Percentiles rank a stretch among this genome's conserved stretches.
Evolutionary conservation across 148 eudicot species (phyloP).

Genomic region (Dianthus caryophyllus): DNA sequence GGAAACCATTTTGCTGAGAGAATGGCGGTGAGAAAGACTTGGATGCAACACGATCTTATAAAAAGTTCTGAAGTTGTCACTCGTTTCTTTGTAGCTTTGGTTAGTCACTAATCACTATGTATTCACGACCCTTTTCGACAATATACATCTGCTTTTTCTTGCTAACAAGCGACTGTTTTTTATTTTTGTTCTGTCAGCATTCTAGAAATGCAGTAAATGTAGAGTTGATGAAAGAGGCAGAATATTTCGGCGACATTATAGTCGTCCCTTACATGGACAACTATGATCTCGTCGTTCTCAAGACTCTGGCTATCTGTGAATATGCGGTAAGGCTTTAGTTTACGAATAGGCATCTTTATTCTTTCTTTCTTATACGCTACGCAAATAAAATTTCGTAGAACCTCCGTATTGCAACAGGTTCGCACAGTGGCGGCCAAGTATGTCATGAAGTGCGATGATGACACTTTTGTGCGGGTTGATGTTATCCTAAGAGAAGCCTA

Average conservation of each 20-base stretch:
- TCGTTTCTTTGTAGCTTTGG: conserved; percentile 91
- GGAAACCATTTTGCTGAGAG: conserved; percentile 94
- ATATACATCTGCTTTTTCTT: background rate
- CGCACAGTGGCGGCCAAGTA: conserved; percentile 69
- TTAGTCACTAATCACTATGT: conserved; percentile 36
- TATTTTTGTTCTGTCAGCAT: conserved; percentile 38
- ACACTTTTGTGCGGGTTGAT: conserved; percentile 83
- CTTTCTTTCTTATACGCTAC: background rate
- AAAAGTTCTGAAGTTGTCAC: conserved; percentile 67
- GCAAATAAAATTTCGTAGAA: background rate
- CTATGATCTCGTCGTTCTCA: conserved; percentile 83
- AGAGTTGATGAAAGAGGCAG: conserved; percentile 82
- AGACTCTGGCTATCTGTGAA: conserved; percentile 88
- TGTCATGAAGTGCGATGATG: conserved; percentile 96
- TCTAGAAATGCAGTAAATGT: conserved; percentile 65
- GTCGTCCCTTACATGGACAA: conserved; percentile 85
- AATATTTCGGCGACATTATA: conserved; percentile 75
- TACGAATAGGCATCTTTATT: background rate
- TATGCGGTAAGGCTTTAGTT: conserved; percentile 55
- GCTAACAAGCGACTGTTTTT: conserved; percentile 11
- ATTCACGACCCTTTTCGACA: background rate
- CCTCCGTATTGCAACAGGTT: conserved; percentile 37
- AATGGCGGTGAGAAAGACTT: conserved; percentile 89
- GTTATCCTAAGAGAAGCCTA: conserved; percentile 58
- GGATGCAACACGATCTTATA: conserved; percentile 84